Evolutionary conservation across 1,284 basidiomycete genomes (phyloP), one percentile per base, ranked within the genome.

Genomic region (Trichosporon sp.): DNA sequence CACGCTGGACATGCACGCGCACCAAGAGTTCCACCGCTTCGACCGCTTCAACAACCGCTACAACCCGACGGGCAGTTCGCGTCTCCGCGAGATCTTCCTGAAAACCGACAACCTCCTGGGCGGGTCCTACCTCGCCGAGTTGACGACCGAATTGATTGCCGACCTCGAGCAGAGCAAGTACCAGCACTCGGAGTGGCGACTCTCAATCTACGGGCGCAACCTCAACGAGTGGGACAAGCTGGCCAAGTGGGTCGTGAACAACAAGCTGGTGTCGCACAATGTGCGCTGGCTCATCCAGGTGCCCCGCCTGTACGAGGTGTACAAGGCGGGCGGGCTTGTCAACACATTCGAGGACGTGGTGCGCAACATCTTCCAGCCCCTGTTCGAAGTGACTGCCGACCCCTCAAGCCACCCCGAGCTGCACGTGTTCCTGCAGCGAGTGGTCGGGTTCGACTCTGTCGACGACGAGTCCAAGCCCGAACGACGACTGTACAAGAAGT

Each of bases 111-210:
- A 99, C 80, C 89, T 90, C 75, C 92, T 97, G 61, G 83, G 93
- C 77, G 97, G 97, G 1, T 87, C 91, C 64, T 99, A 99, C 81
- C 87, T 99, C 32, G 97, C 97, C 6, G 97, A 99, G 81, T 85
- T 99, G 65, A 70, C 65, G 16, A 6, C 79, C 95, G 97, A 99
- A 87, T 87, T 99, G 64, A 98, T 98, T 89, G 91, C 88, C 37
- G 97, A 99, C 88, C 84, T 98, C 46, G 95, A 98, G 83, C 93
- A 96, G 84, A 96, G 92, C 87, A 99, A 99, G 85, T 99, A 99
- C 79, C 96, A 99, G 87, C 97, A 93, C 84, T 96, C 90, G 78
- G 97, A 99, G 86, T 99, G 97, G 91, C 90, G 97, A 8, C 88
- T 99, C 73, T 96, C 93, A 71, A 94, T 99, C 76, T 99, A 99